Base-by-base conservation (phyloP, 2,329 filamentous ascomycete genomes). In the Apiospora aurea region DNA sequence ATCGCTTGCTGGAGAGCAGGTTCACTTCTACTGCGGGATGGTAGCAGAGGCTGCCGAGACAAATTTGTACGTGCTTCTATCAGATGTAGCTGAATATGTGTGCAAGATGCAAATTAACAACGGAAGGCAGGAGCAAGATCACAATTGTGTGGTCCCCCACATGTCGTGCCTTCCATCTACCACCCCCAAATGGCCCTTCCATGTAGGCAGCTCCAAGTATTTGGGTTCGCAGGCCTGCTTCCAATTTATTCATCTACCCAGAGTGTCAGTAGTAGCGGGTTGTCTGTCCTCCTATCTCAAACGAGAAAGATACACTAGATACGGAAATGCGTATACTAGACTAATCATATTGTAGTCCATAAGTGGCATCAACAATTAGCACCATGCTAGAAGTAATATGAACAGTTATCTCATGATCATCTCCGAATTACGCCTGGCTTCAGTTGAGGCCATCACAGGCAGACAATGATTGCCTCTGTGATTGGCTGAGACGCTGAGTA, bases 141-240 rank as follows among this genome's bases (percentile, higher is more conserved):
- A 3, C 18, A 41, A 3, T 24, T 41, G 34, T 13, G 18, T n/a
- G 34, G 34, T 64, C 10, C 34, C 34, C 57, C 57, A 41, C 21
- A 64, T 11, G 18, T 41, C 57, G 57, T 41, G 34, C 57, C 57
- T 64, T 64, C 57, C 57, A 64, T 41, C 18, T 41, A 41, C 21
- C 1, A 24, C 7, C 4, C 18, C 8, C 0, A n/a, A 41, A 13
- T 6, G n/a, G 10, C 10, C 16, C 10, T 41, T 14, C 24, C 8
- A 1, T 10, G 10, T 13, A n/a, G 34, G 7, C 10, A 6, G 18
- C 10, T 10, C 41, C 8, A 41, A 6, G 2, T 2, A 24, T 41
- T 64, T 8, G 34, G 24, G 4, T 41, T 61, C 29, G 10, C 34
- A 16, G 6, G 7, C 21, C 1, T 5, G n/a, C 14, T n/a, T 10